Percentiles rank a stretch among this genome's conserved stretches.
Conservation (phyloP, 257 asterid species). For the Nicotiana attenuata region DNA sequence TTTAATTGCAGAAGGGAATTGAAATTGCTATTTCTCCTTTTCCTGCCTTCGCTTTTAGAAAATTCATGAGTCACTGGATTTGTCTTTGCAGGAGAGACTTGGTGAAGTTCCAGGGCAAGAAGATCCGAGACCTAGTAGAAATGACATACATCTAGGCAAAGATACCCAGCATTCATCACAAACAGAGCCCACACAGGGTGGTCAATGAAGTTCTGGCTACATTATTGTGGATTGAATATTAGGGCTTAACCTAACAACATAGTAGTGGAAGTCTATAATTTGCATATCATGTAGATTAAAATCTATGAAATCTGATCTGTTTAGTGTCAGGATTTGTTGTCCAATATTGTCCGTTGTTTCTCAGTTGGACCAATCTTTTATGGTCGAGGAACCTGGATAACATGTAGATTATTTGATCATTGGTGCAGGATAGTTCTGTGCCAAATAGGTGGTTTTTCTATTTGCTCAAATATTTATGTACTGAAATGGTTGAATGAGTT, state of each 20-base stretch:
- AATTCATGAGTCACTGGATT: background rate
- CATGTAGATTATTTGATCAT: conserved; percentile 31
- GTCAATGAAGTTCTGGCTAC: conserved; percentile 29
- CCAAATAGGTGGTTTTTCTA: conserved; percentile 19
- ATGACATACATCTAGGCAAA: conserved; percentile 33
- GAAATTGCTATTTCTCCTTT: background rate
- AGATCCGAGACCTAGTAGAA: conserved; percentile 57
- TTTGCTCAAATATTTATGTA: conserved; percentile 28
- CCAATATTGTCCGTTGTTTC: conserved; percentile 27
- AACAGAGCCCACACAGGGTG: conserved; percentile 24
- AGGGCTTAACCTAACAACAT: conserved; percentile 45
- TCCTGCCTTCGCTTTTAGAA: background rate
- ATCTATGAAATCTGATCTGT: conserved; percentile 32
- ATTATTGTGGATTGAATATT: conserved; percentile 24
- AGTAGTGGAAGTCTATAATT: conserved; percentile 25
- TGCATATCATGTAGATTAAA: conserved; percentile 46
- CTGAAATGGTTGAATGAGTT: conserved; percentile 23
- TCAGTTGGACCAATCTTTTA: conserved; percentile 38
- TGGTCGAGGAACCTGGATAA: conserved; percentile 47
- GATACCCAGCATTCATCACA: conserved; percentile 31
- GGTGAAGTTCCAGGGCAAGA: conserved; percentile 62
- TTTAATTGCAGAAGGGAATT: background rate
- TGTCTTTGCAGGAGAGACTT: conserved; percentile 56
- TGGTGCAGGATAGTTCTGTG: conserved; percentile 32
- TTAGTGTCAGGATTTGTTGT: conserved; percentile 29